phyloP scores from a whole-genome alignment of 2,329 filamentous ascomycete species.

The Xylariaceae sp. region DNA sequence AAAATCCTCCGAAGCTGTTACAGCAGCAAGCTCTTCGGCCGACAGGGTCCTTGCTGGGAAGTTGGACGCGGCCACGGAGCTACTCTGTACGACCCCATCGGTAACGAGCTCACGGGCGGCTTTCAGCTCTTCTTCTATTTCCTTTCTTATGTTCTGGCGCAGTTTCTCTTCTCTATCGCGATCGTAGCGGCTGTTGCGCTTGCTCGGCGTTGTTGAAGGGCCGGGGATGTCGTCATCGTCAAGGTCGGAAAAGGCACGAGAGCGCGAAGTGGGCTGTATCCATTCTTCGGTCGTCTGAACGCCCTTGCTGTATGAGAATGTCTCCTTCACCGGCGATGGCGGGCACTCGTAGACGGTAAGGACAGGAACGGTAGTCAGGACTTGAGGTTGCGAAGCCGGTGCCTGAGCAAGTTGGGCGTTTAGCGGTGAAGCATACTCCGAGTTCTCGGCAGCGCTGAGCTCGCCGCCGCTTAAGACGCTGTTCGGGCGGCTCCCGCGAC shows the following conservation, averaged over 20 bases:
- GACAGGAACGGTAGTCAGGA: constrained; percentile 66
- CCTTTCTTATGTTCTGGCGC: constrained; percentile 72
- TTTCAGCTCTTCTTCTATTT: constrained; percentile 88
- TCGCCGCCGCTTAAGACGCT: constrained; percentile 80
- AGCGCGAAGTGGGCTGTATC: constrained; percentile 48
- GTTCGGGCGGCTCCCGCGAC: constrained; percentile 71
- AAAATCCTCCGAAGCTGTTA: constrained; percentile 89
- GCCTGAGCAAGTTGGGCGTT: constrained; percentile 34
- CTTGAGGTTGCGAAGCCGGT: constrained; percentile 50
- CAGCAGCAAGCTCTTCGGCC: constrained; percentile 79
- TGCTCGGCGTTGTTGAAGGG: constrained; percentile 56
- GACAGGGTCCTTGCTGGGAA: constrained; percentile 78
- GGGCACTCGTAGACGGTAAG: constrained; percentile 77
- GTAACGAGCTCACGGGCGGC: constrained; percentile 58
- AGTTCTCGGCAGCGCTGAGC: constrained; percentile 69
- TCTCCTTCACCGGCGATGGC: constrained; percentile 69
- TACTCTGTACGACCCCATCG: constrained; percentile 44
- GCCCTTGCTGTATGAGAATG: constrained; percentile 94
- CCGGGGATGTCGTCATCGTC: constrained; percentile 57
- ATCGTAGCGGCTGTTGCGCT: constrained; percentile 72
- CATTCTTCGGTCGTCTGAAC: constrained; percentile 85
- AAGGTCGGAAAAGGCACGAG: constrained; percentile 51
- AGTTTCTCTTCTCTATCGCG: constrained; percentile 85
- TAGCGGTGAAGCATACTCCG: constrained; percentile 49
- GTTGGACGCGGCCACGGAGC: constrained; percentile 42